phyloP scores from a whole-genome alignment of 208 protist genomes.

The Leishmania tarentolae region DNA sequence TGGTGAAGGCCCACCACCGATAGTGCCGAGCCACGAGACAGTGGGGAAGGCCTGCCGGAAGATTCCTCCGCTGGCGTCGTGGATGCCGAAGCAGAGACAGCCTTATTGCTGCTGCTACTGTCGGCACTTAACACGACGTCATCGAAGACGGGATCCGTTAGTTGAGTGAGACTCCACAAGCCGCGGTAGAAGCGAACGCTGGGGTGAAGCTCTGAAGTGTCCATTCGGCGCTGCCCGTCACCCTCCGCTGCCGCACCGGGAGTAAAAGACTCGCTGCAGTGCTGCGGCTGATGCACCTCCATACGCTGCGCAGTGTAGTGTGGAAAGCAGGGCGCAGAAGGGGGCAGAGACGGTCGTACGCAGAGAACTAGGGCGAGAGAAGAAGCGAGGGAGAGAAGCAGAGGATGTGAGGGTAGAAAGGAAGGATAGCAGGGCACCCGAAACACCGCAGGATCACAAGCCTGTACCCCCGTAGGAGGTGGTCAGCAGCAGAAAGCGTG shows the following conservation, averaged over 20 bases:
- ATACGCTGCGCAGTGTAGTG: background rate
- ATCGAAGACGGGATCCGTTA: slow-evolving; percentile 4
- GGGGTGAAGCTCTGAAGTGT: slow-evolving; percentile 35
- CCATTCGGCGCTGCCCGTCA: background rate
- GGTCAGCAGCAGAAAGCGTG: background rate
- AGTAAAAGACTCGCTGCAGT: background rate
- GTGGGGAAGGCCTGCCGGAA: background rate
- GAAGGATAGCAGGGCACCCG: background rate
- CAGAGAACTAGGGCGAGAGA: background rate
- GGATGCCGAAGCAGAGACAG: background rate
- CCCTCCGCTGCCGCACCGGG: background rate
- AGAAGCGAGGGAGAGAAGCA: background rate
- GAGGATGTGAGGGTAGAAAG: background rate
- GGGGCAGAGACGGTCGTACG: background rate
- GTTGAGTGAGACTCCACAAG: slow-evolving; percentile 30
- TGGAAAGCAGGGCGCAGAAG: background rate
- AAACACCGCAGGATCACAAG: background rate
- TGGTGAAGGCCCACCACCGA: slow-evolving; percentile 73
- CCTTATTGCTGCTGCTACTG: background rate
- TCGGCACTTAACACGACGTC: background rate
- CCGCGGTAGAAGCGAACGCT: slow-evolving; percentile 69
- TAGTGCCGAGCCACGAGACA: slow-evolving; percentile 10
- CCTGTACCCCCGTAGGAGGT: background rate
- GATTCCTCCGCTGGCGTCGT: background rate
- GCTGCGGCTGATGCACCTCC: slow-evolving; percentile 1